phyloP scores from a whole-genome alignment of 495 filamentous ascomycete genomes.

The Oleoguttula mirabilis region DNA sequence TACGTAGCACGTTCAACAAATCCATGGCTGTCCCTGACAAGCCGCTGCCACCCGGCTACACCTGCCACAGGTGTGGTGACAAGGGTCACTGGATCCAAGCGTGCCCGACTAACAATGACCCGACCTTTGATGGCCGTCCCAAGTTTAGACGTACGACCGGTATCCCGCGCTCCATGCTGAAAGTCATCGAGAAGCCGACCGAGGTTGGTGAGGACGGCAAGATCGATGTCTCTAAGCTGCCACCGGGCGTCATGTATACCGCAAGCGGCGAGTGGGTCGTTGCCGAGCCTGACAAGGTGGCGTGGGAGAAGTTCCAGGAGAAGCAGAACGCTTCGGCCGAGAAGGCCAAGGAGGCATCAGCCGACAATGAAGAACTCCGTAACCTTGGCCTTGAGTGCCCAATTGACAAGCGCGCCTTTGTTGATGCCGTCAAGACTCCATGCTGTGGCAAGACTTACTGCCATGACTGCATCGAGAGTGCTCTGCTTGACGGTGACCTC shows the following conservation, averaged over 20 bases:
- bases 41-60: slow-evolving; percentile 80
- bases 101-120: slow-evolving; percentile 95
- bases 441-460: slow-evolving; percentile 97
- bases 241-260: slow-evolving; percentile 86
- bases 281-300: slow-evolving; percentile 82
- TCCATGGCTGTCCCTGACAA: slow-evolving; percentile 70
- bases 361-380: slow-evolving; percentile 67
- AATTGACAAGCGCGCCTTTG: slow-evolving; percentile 91
- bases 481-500: slow-evolving; percentile 95
- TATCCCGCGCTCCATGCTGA: slow-evolving; percentile 85
- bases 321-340: slow-evolving; percentile 74
- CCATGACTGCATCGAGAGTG: slow-evolving; percentile 96
- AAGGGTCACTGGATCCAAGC: slow-evolving; percentile 98
- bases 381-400: slow-evolving; percentile 81
- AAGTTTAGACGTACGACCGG: slow-evolving; percentile 91
- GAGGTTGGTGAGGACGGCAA: slow-evolving; percentile 59
- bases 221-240: slow-evolving; percentile 63
- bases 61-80: slow-evolving; percentile 95
- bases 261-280: slow-evolving; percentile 94
- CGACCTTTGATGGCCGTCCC: slow-evolving; percentile 80
- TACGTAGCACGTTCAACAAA: slow-evolving; percentile 41
- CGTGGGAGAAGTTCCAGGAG: slow-evolving; percentile 93
- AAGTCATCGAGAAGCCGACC: slow-evolving; percentile 82
- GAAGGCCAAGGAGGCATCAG: slow-evolving; percentile 56
- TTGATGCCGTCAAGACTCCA: slow-evolving; percentile 95